phyloP scores from a whole-genome alignment of 2,329 filamentous ascomycete genomes.

The Akanthomyces muscarius region DNA sequence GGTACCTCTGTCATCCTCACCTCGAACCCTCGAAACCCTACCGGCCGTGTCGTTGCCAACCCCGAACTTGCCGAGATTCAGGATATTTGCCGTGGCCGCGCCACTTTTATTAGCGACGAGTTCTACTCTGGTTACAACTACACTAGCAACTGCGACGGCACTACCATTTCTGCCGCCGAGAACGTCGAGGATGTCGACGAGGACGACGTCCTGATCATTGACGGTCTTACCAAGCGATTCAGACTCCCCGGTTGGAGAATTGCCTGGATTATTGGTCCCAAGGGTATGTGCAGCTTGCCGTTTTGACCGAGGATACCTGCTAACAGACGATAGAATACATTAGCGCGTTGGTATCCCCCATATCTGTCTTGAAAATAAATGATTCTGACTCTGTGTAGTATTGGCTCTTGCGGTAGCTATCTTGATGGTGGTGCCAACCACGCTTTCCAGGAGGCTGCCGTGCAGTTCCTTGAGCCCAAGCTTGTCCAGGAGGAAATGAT shows the following conservation, averaged over 20 bases:
- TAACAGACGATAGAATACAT: conserved; percentile 64
- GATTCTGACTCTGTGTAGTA: conserved; percentile 39
- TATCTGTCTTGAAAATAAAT: background rate
- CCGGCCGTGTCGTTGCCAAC: conserved; percentile 79
- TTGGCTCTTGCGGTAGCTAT: conserved; percentile 88
- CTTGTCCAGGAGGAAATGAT: conserved; percentile 83
- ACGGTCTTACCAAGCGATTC: conserved; percentile 95
- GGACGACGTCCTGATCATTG: conserved; percentile 90
- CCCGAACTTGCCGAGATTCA: conserved; percentile 87
- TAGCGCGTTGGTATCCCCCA: conserved; percentile 55
- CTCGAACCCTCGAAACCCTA: conserved; percentile 93
- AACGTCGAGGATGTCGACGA: conserved; percentile 87
- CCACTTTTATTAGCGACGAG: conserved; percentile 91
- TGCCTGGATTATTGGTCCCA: conserved; percentile 92
- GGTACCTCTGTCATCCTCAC: conserved; percentile 87
- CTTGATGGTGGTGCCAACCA: conserved; percentile 93
- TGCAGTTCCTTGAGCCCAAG: conserved; percentile 85
- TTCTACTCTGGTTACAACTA: conserved; percentile 98
- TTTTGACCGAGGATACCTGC: background rate
- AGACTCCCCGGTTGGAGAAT: conserved; percentile 94
- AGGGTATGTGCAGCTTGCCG: conserved; percentile 40
- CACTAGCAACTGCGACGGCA: conserved; percentile 84
- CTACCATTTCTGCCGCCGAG: conserved; percentile 81
- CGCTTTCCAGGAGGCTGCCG: conserved; percentile 89
- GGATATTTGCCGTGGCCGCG: conserved; percentile 84